Percentiles rank a stretch among this genome's conserved stretches.
These are phyloP conservation scores for Lodderomyces oxycetoniae DNA, from an alignment of 1,139 yeast genomes.

Conservation along the genomic window DNA sequence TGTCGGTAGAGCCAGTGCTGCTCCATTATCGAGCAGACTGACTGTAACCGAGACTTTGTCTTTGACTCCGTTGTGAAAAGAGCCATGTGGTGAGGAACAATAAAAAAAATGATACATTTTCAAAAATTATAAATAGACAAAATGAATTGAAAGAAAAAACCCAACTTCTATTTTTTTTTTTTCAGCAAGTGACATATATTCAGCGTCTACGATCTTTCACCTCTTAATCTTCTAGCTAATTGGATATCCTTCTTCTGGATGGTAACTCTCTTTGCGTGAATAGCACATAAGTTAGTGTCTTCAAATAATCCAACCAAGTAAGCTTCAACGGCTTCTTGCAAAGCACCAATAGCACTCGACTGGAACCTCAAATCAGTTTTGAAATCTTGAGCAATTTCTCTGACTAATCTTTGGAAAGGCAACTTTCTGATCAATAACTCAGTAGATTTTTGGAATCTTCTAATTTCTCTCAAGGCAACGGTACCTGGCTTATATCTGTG, in stretches of 20 bases:
- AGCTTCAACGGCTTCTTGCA: conserved; percentile 52
- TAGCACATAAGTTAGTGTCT: conserved; percentile 52
- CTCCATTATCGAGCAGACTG: too few species aligned
- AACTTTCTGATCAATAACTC: conserved; percentile 50
- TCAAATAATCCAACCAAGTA: conserved; percentile 49
- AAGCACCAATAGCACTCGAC: conserved; percentile 49
- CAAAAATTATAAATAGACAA: conserved; percentile 1
- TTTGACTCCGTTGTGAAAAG: too few species aligned
- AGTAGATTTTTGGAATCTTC: conserved; percentile 51
- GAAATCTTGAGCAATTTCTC: conserved; percentile 49
- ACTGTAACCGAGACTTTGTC: too few species aligned
- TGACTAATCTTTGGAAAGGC: conserved; percentile 48
- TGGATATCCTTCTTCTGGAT: conserved; percentile 52
- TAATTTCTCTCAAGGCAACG: conserved; percentile 51
- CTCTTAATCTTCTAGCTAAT: conserved; percentile 53
- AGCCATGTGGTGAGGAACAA: too few species aligned
- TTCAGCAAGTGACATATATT: neutral
- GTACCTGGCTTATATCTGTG: conserved; percentile 57
- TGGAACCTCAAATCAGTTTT: conserved; percentile 50
- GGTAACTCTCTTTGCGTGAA: conserved; percentile 52
- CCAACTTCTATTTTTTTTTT: neutral
- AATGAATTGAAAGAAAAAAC: neutral
- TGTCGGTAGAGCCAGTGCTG: too few species aligned
- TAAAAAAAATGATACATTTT: too few species aligned
- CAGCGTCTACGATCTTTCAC: conserved; percentile 78